These are phyloP conservation scores for Cucurbita maxima DNA, from an alignment of 306 rosid species.

Conservation along the genomic window DNA sequence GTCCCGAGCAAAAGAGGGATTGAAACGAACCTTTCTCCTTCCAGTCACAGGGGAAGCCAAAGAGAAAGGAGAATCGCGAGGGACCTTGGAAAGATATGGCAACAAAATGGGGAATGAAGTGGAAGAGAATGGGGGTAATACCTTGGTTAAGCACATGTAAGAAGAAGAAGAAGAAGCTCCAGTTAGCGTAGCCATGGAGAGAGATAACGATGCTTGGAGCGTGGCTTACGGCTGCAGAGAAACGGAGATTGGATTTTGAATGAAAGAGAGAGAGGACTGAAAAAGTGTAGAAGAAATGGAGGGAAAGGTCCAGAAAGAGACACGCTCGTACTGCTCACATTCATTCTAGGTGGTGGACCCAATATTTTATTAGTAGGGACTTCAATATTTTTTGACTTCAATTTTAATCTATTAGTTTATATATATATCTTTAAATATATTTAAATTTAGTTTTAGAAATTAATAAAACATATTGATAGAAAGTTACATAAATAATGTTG, in stretches of 20 bases:
- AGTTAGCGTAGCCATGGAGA: constrained; percentile 31
- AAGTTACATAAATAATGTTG: too few species aligned
- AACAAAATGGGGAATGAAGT: constrained; percentile 11
- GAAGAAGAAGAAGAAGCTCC: constrained; percentile 10
- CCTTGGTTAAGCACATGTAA: constrained; percentile 1
- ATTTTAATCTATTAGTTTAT: too few species aligned
- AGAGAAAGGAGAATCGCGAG: constrained; percentile 11
- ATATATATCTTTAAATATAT: too few species aligned
- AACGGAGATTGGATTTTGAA: background rate
- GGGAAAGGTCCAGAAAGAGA: constrained; percentile 54
- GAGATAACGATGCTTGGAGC: background rate
- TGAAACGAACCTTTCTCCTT: background rate
- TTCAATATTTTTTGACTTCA: too few species aligned
- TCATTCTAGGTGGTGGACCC: too few species aligned
- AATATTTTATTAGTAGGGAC: too few species aligned
- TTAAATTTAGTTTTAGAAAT: too few species aligned
- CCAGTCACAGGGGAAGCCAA: background rate
- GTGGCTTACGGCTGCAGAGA: background rate
- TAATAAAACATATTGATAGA: too few species aligned
- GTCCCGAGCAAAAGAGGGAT: constrained; percentile 9
- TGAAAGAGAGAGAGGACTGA: background rate
- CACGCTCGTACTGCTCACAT: constrained; percentile 29
- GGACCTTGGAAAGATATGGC: constrained; percentile 7
- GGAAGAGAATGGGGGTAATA: constrained; percentile 11
- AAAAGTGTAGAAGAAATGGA: background rate